A percentile compares a stretch with the other conserved stretches of the same genome.
Conservation (phyloP, 2,329 filamentous ascomycete species). For the Torrubiella hemipterigena region DNA sequence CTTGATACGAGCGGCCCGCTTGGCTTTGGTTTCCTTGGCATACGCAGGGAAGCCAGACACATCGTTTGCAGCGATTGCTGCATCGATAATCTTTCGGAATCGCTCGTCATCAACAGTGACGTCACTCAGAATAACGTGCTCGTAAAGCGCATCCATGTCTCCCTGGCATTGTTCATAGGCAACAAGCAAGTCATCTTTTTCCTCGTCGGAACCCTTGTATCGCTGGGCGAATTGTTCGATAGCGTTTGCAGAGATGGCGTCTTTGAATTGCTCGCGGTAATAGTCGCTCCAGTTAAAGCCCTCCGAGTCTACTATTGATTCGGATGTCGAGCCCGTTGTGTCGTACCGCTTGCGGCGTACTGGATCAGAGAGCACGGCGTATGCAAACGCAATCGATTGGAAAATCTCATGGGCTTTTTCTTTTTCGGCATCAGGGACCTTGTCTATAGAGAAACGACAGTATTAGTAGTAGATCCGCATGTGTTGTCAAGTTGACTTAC, state of each 20-base stretch:
- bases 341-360: constrained; percentile 78
- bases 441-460: constrained; percentile 44
- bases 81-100: constrained; percentile 69
- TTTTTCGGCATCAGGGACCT: constrained; percentile 57
- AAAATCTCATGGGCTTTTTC: constrained; percentile 68
- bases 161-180: constrained; percentile 67
- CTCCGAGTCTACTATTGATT: constrained; percentile 63
- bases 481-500: constrained; percentile 31
- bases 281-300: constrained; percentile 87
- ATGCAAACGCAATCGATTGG: constrained; percentile 85
- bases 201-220: constrained; percentile 82
- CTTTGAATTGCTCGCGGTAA: constrained; percentile 73
- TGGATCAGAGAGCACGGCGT: constrained; percentile 80
- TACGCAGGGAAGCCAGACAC: constrained; percentile 59
- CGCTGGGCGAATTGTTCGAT: constrained; percentile 64
- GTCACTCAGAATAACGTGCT: constrained; percentile 76
- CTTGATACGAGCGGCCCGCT: constrained; percentile 45
- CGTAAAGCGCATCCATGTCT: constrained; percentile 65
- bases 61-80: constrained; percentile 59
- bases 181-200: constrained; percentile 62
- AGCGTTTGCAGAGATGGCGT: constrained; percentile 60
- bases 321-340: constrained; percentile 75
- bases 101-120: constrained; percentile 75
- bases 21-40: constrained; percentile 57
- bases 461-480: constrained; percentile 7